These are phyloP conservation scores for Aschersonia sp. DNA, from an alignment of 2,329 filamentous ascomycete genomes.

Conservation along the genomic window DNA sequence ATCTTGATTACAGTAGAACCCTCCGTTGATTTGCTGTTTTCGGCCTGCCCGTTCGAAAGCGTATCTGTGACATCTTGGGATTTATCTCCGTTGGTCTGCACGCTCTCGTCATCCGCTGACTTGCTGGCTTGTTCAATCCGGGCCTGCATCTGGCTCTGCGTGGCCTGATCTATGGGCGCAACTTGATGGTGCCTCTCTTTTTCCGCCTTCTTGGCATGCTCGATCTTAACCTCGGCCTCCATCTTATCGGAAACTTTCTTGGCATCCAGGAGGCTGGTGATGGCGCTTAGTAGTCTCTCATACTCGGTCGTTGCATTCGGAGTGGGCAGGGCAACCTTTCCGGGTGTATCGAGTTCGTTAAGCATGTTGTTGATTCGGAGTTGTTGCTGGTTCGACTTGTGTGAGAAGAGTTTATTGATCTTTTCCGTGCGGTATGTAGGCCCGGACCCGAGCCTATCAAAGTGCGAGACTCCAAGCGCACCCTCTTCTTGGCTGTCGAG, in stretches of 20 bases:
- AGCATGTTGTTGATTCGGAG: conserved; percentile 60
- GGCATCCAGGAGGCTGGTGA: conserved; percentile 55
- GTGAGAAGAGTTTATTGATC: conserved; percentile 63
- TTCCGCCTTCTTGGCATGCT: conserved; percentile 41
- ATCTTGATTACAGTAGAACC: too few species aligned
- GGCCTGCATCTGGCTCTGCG: too few species aligned
- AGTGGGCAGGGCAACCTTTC: conserved; percentile 60
- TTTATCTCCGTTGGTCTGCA: too few species aligned
- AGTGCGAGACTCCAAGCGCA: conserved; percentile 70
- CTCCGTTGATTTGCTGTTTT: too few species aligned
- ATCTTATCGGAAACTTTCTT: conserved; percentile 65
- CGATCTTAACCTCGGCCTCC: conserved; percentile 51
- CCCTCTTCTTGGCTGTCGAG: conserved; percentile 62
- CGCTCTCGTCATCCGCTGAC: too few species aligned
- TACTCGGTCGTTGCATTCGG: conserved; percentile 56
- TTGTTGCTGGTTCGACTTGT: conserved; percentile 64
- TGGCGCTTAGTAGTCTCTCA: conserved; percentile 53
- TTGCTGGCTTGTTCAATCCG: too few species aligned
- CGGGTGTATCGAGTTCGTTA: conserved; percentile 54
- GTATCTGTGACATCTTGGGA: too few species aligned
- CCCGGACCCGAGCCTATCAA: conserved; percentile 73
- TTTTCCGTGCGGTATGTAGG: conserved; percentile 82
- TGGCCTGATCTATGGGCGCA: too few species aligned
- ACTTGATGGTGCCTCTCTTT: conserved; percentile 21
- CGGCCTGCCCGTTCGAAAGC: too few species aligned